These are phyloP conservation scores for Balakata baccata DNA, from an alignment of 345 rosid species.

Conservation along the genomic window DNA sequence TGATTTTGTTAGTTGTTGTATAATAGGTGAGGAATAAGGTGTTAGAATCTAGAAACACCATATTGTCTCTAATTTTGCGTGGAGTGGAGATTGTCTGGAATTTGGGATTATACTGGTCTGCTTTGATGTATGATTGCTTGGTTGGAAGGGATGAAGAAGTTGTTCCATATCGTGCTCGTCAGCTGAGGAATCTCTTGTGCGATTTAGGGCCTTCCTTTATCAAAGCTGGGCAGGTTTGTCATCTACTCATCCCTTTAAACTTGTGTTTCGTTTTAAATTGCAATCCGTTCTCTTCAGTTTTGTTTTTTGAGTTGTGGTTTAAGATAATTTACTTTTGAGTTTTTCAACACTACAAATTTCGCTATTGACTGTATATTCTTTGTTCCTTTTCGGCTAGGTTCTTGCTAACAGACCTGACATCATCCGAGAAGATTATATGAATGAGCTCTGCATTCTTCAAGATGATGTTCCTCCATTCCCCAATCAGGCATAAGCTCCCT, in stretches of 20 bases:
- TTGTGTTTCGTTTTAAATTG: not conserved
- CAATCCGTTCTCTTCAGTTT: not conserved
- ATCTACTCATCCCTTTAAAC: not conserved
- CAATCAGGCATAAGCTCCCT: constrained; percentile 55
- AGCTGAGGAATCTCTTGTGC: constrained; percentile 88
- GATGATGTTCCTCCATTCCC: constrained; percentile 97
- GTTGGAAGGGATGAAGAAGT: constrained; percentile 92
- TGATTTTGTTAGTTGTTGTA: constrained; percentile 14
- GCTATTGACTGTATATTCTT: constrained; percentile 2
- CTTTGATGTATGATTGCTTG: constrained; percentile 70
- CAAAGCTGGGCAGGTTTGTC: constrained; percentile 90
- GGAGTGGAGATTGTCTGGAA: constrained; percentile 94
- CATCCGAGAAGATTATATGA: constrained; percentile 94
- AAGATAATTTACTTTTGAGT: not conserved
- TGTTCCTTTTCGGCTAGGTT: constrained; percentile 43
- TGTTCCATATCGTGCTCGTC: constrained; percentile 85
- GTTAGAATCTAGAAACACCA: constrained; percentile 70
- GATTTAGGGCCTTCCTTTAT: constrained; percentile 95
- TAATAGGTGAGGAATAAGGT: constrained; percentile 78
- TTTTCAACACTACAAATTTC: not conserved
- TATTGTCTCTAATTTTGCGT: constrained; percentile 55
- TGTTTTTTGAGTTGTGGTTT: not conserved
- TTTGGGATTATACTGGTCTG: constrained; percentile 86
- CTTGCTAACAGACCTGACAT: constrained; percentile 97
- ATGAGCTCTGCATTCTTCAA: constrained; percentile 94